Percentiles rank a stretch among this genome's conserved stretches.
Conservation (phyloP, 192 early-diverging fungal genomes). For the Fimicolochytrium jonesii region DNA sequence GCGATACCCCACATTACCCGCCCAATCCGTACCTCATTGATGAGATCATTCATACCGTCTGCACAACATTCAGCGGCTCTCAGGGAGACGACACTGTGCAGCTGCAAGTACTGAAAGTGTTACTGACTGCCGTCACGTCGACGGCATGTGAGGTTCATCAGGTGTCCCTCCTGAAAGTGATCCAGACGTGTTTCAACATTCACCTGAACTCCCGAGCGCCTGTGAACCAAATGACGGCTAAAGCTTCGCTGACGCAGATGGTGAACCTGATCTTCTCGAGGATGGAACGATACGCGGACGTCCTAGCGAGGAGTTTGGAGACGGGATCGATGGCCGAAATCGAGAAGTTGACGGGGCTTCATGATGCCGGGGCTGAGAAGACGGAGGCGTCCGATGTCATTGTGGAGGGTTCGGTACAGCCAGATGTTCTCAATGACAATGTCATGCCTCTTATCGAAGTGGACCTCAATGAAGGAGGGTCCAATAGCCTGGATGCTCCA, state of each 20-base stretch:
- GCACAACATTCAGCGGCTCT: constrained; percentile 37
- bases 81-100: constrained; percentile 48
- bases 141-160: constrained; percentile 47
- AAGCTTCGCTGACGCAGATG: constrained; percentile 56
- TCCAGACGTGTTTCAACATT: constrained; percentile 53
- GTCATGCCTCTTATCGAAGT: no score
- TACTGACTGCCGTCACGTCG: constrained; percentile 51
- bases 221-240: constrained; percentile 48
- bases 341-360: constrained; percentile 28
- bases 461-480: no score
- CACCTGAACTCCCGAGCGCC: constrained; percentile 35
- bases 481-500: no score
- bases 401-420: no score
- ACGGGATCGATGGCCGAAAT: constrained; percentile 29
- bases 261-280: constrained; percentile 52
- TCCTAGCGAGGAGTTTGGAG: constrained; percentile 36
- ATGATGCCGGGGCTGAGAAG: neutral
- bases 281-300: constrained; percentile 50
- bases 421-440: no score
- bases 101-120: constrained; percentile 54
- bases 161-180: constrained; percentile 42
- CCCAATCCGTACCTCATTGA: constrained; percentile 46
- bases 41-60: constrained; percentile 51
- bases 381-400: no score
- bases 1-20: constrained; percentile 11